Evolutionary conservation across 768 basidiomycete species (phyloP), one percentile per base, ranked within the genome.

Genomic region (Tricholoma matsutake): DNA sequence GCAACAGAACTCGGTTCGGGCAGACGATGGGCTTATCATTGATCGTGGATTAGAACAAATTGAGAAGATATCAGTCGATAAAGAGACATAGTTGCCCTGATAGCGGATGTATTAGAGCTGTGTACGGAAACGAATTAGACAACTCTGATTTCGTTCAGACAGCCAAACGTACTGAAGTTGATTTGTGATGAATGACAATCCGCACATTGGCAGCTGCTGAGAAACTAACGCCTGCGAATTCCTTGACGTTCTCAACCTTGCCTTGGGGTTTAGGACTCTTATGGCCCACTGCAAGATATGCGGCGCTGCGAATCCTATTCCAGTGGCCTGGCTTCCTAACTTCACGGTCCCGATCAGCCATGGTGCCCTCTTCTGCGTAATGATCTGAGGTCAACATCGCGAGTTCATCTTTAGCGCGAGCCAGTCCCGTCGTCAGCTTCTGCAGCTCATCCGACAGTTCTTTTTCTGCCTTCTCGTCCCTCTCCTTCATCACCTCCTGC

Each of bases 381-480:
- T 20, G 43, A 9, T 45, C 43, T 20, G 20, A 45, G 7, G 43
- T 20, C 13, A 45, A 18, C 1, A 20, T 7, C 18, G 43, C 43
- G 2, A 54, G 53, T 54, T 54, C 25, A 5, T 34, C 35, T 9
- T 54, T 54, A 13, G 35, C 53, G 13, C 31, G 53, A 54, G 53
- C 35, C 13, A 54, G 16, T 7, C 35, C 53, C 6, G 35, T 13
- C 3, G 31, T 31, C 35, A 54, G 53, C 3, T 54, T 54, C 31
- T 18, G 31, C 10, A 54, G n/a, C 35, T 54, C 53, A 32, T n/a
- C 4, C 31, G 31, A n/a, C 5, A 34, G 31, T 16, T 59, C 60
- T 18, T 43, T 39, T 18, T 13, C 22, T 16, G 54, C 37, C 31
- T 60, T 64, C 54, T 58, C 47, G 20, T 61, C 55, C 52, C 58